These are phyloP conservation scores for Rhodotorula sp. DNA, from an alignment of 1,284 basidiomycete species.

Conservation along the genomic window DNA sequence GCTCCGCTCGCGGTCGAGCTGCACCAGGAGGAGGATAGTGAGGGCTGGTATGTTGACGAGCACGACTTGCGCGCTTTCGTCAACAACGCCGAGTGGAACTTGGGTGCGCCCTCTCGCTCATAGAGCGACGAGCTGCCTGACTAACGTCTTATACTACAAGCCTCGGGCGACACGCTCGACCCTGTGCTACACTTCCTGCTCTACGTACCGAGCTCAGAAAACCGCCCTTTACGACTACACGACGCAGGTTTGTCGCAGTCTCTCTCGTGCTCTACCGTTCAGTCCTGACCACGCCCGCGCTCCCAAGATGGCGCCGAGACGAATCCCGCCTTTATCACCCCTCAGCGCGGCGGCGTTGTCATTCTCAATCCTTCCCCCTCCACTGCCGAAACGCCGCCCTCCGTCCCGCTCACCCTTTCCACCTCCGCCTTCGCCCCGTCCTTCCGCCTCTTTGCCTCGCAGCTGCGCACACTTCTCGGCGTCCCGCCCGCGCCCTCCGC, in stretches of 20 bases:
- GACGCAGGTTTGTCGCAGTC: slow-evolving; percentile 57
- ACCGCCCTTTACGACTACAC: slow-evolving; percentile 72
- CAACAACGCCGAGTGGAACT: slow-evolving; percentile 92
- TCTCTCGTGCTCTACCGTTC: slow-evolving; percentile 1
- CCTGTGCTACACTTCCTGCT: slow-evolving; percentile 90
- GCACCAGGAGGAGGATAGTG: slow-evolving; percentile 47
- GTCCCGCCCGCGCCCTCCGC: slow-evolving; percentile 69
- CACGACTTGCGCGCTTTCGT: slow-evolving; percentile 87
- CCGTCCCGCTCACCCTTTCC: slow-evolving; percentile 42
- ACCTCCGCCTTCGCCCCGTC: slow-evolving; percentile 57
- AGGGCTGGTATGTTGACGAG: slow-evolving; percentile 63
- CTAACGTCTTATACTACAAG: slow-evolving; percentile 51
- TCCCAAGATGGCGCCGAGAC: slow-evolving; percentile 54
- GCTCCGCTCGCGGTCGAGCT: slow-evolving; percentile 78
- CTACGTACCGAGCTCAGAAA: slow-evolving; percentile 74
- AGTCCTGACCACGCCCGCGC: neutral
- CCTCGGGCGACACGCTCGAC: slow-evolving; percentile 80
- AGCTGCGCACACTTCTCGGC: slow-evolving; percentile 76
- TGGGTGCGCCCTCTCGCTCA: slow-evolving; percentile 61
- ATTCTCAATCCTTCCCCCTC: slow-evolving; percentile 64
- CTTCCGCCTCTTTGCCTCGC: slow-evolving; percentile 72
- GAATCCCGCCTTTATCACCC: slow-evolving; percentile 76
- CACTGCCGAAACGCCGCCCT: slow-evolving; percentile 55
- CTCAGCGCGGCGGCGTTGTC: slow-evolving; percentile 92
- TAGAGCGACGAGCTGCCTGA: too few species aligned